Percentiles rank a stretch among this genome's conserved stretches.
Conservation (phyloP, 1,284 basidiomycete species). For the Inonotus hispidus region DNA sequence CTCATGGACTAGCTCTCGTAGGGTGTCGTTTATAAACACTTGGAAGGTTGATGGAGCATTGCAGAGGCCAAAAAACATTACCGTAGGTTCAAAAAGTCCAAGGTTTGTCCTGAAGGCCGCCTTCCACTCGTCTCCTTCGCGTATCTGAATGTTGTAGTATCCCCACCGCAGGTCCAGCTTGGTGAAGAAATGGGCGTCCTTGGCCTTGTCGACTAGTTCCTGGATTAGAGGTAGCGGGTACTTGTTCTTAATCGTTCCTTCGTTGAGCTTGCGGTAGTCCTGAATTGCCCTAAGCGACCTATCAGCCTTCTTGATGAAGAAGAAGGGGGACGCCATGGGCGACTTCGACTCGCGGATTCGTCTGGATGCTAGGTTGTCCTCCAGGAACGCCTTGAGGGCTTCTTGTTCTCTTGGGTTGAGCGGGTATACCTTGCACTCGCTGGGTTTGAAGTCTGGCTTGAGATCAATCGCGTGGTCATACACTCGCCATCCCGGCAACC, state of each 20-base stretch:
- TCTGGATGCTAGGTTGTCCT: neutral
- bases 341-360: neutral
- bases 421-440: neutral
- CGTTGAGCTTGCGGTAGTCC: constrained; percentile 36
- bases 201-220: constrained; percentile 30
- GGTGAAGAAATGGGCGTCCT: constrained; percentile 29
- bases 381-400: neutral
- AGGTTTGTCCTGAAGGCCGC: neutral
- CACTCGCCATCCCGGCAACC: too few species aligned
- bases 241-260: constrained; percentile 31
- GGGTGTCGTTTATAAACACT: neutral
- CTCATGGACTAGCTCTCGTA: neutral
- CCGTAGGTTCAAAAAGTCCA: neutral
- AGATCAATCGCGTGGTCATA: too few species aligned
- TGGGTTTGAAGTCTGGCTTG: neutral
- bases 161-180: constrained; percentile 32
- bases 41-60: neutral
- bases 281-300: constrained; percentile 18
- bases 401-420: neutral
- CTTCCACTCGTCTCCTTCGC: neutral
- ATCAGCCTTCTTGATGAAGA: neutral
- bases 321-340: neutral
- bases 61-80: neutral
- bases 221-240: constrained; percentile 34
- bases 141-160: constrained; percentile 23